A percentile compares a stretch with the other conserved stretches of the same genome.
Evolutionary conservation across 2,329 filamentous ascomycete species (phyloP).

Genomic region (Paecilomyces sp.): DNA sequence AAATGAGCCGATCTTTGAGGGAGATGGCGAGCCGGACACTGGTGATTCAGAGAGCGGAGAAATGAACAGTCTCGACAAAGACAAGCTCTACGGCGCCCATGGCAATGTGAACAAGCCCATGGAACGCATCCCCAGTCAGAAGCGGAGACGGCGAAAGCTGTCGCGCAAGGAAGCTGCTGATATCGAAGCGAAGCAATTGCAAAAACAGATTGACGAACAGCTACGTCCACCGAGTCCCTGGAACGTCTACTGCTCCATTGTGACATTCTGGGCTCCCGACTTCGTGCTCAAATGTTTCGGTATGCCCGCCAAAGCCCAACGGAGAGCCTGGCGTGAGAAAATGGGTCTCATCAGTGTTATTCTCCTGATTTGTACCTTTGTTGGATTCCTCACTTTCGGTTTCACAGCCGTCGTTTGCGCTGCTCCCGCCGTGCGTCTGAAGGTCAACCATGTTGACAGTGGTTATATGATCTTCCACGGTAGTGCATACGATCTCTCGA

Average conservation of each 20-base stretch:
- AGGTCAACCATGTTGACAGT: slow-evolving; percentile 69
- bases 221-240: slow-evolving; percentile 78
- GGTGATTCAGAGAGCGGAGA: slow-evolving; percentile 59
- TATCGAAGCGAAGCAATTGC: slow-evolving; percentile 53
- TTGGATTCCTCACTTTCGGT: slow-evolving; percentile 94
- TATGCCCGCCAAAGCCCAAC: slow-evolving; percentile 75
- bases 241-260: slow-evolving; percentile 88
- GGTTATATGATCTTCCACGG: slow-evolving; percentile 98
- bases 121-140: slow-evolving; percentile 30
- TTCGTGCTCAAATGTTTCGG: slow-evolving; percentile 79
- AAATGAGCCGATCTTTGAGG: slow-evolving; percentile 79
- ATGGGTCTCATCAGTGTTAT: slow-evolving; percentile 96
- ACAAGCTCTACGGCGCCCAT: slow-evolving; percentile 25
- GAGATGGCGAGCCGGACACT: slow-evolving; percentile 47
- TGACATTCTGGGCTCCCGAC: slow-evolving; percentile 93
- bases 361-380: slow-evolving; percentile 73
- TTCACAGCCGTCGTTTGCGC: slow-evolving; percentile 88
- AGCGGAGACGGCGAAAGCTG: slow-evolving; percentile 51
- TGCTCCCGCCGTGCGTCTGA: slow-evolving; percentile 61
- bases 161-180: slow-evolving; percentile 54
- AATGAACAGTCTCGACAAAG: slow-evolving; percentile 36
- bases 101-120: slow-evolving; percentile 36
- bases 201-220: slow-evolving; percentile 53
- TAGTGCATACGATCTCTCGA: slow-evolving; percentile 73
- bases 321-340: slow-evolving; percentile 94